Percentiles rank a stretch among this genome's conserved stretches.
Conservation (phyloP, 2,329 filamentous ascomycete species). For the Fusarium dimerum region DNA sequence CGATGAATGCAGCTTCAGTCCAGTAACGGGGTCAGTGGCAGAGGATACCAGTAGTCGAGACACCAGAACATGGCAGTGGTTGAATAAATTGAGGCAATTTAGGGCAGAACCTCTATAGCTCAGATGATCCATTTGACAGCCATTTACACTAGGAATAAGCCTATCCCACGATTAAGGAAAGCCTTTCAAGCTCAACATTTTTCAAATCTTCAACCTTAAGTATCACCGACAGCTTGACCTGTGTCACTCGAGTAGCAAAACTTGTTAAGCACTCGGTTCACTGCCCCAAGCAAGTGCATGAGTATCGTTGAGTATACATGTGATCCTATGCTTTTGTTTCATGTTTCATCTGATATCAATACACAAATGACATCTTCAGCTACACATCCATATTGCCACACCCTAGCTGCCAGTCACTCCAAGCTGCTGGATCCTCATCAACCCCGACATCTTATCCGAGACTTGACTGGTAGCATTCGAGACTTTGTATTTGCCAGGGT, state of each 20-base stretch:
- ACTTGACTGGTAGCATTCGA: constrained; percentile 7
- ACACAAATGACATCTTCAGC: not conserved
- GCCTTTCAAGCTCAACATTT: too few relatives aligned
- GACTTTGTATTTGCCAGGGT: constrained; percentile 6
- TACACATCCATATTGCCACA: not conserved
- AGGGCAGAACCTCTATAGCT: too few relatives aligned
- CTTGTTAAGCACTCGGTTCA: constrained; percentile 4
- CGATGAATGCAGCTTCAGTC: constrained; percentile 5
- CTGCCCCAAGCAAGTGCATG: not conserved
- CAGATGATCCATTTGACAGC: too few relatives aligned
- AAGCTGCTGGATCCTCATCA: not conserved
- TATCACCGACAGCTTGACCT: not conserved
- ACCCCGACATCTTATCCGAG: not conserved
- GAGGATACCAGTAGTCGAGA: too few relatives aligned
- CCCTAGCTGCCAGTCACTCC: not conserved
- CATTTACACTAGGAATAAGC: too few relatives aligned
- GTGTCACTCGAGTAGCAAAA: constrained; percentile 15
- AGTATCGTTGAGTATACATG: too few relatives aligned
- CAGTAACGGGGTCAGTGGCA: not conserved
- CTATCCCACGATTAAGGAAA: too few relatives aligned
- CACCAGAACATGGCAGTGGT: too few relatives aligned
- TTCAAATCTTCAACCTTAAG: not conserved
- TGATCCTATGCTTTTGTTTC: not conserved
- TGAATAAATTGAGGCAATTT: too few relatives aligned
- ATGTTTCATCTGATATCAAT: not conserved